These are phyloP conservation scores for Coffea eugenioides DNA, from an alignment of 257 asterid species.

Conservation along the genomic window DNA sequence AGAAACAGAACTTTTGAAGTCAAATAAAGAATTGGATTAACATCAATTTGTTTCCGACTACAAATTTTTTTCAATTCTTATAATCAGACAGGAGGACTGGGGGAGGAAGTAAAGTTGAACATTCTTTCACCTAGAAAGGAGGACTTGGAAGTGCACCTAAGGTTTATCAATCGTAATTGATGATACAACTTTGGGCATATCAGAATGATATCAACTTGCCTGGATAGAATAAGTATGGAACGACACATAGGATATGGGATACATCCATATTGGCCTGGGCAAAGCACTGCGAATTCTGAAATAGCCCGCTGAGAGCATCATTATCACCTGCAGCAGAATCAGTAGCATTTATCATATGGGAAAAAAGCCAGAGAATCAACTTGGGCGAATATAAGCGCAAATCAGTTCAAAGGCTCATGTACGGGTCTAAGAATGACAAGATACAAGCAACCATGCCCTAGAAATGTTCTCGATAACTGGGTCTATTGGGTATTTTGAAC, in stretches of 20 bases:
- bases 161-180: neutral
- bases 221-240: conserved; percentile 92
- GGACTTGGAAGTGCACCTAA: neutral
- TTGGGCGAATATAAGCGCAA: neutral
- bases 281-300: conserved; percentile 80
- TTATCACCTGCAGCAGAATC: conserved; percentile 52
- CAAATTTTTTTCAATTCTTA: neutral
- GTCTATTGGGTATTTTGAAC: too few species aligned
- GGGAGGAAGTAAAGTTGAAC: neutral
- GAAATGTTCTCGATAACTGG: neutral
- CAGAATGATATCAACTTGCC: conserved; percentile 44
- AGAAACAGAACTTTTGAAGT: neutral
- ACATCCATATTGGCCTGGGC: conserved; percentile 84
- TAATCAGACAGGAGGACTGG: neutral
- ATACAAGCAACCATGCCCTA: neutral
- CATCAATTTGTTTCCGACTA: neutral
- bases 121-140: neutral
- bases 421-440: neutral
- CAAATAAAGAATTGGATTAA: neutral
- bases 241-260: conserved; percentile 81
- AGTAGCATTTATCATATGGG: conserved; percentile 1
- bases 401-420: neutral
- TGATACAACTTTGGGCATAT: neutral
- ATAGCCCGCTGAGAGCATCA: conserved; percentile 97
- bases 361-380: neutral